Evolutionary conservation across 2,329 filamentous ascomycete genomes (phyloP).

Genomic region (Penicillium sp.): DNA sequence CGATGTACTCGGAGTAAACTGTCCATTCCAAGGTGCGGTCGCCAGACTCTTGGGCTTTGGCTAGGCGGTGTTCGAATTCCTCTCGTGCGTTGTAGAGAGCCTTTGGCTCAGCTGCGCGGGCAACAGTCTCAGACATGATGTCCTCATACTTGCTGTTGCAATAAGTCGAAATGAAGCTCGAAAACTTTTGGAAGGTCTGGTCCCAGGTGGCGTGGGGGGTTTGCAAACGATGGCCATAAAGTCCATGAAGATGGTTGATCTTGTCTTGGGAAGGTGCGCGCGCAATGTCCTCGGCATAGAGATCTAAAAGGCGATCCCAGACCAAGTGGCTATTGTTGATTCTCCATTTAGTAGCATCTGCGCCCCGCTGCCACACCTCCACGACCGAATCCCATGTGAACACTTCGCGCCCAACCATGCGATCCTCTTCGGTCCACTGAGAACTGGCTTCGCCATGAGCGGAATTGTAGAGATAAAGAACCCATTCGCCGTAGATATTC

Average conservation of each 20-base stretch:
- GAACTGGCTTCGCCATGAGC: slow-evolving; percentile 44
- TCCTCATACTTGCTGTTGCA: slow-evolving; percentile 55
- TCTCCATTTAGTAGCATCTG: slow-evolving; percentile 58
- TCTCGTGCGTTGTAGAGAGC: slow-evolving; percentile 54
- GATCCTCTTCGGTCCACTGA: slow-evolving; percentile 56
- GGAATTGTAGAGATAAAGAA: slow-evolving; percentile 55
- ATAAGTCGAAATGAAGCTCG: slow-evolving; percentile 58
- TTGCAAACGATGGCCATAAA: slow-evolving; percentile 56
- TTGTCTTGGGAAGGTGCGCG: slow-evolving; percentile 49
- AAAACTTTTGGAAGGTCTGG: slow-evolving; percentile 58
- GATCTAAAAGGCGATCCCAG: slow-evolving; percentile 60
- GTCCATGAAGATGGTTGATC: slow-evolving; percentile 47
- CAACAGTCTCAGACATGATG: slow-evolving; percentile 56
- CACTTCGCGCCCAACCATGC: slow-evolving; percentile 56
- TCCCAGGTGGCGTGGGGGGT: slow-evolving; percentile 61
- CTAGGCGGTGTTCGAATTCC: slow-evolving; percentile 53
- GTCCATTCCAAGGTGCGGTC: slow-evolving; percentile 55
- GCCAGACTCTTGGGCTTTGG: slow-evolving; percentile 50
- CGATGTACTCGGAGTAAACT: slow-evolving; percentile 66
- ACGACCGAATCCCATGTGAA: slow-evolving; percentile 58
- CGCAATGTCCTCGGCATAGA: slow-evolving; percentile 54
- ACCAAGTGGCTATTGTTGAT: slow-evolving; percentile 61
- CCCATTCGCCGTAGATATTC: slow-evolving; percentile 62
- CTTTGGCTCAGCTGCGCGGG: slow-evolving; percentile 53
- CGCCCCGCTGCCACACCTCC: slow-evolving; percentile 56